Conservation (phyloP, 768 basidiomycete species). For the Russula brevipes region DNA sequence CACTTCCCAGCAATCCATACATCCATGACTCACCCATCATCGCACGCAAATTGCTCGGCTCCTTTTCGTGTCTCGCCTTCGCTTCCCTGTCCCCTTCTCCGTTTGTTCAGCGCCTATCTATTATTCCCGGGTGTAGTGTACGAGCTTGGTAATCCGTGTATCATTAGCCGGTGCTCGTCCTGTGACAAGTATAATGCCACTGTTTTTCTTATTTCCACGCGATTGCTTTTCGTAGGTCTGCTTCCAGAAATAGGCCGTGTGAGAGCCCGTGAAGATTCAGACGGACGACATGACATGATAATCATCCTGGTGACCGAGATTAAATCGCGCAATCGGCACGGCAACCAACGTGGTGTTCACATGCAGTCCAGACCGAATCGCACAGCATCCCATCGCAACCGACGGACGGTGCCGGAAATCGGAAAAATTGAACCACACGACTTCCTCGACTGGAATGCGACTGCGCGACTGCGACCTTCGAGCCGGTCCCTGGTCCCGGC, state of each 20-base stretch:
- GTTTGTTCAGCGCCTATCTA: conserved; percentile 19
- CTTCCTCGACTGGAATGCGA: no score
- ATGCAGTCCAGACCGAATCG: background rate
- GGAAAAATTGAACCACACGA: no score
- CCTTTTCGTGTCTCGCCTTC: background rate
- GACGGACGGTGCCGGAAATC: no score
- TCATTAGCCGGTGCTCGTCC: conserved; percentile 19
- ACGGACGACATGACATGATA: background rate
- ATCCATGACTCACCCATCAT: conserved; percentile 1
- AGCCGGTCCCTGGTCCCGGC: no score
- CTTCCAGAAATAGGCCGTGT: no score
- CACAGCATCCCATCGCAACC: background rate
- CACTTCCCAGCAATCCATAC: background rate
- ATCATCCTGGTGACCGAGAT: background rate
- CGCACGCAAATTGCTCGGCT: background rate
- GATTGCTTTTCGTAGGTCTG: background rate
- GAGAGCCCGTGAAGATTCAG: background rate
- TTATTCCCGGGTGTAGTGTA: conserved; percentile 19
- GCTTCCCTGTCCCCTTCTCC: background rate
- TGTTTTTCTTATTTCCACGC: conserved; percentile 4
- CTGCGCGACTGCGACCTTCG: no score
- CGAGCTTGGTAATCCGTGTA: conserved; percentile 22
- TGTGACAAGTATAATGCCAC: conserved; percentile 23
- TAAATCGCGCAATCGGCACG: background rate
- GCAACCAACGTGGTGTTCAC: background rate